These are phyloP conservation scores for Trichoderma erinaceum DNA, from an alignment of 495 filamentous ascomycete species.

Conservation along the genomic window DNA sequence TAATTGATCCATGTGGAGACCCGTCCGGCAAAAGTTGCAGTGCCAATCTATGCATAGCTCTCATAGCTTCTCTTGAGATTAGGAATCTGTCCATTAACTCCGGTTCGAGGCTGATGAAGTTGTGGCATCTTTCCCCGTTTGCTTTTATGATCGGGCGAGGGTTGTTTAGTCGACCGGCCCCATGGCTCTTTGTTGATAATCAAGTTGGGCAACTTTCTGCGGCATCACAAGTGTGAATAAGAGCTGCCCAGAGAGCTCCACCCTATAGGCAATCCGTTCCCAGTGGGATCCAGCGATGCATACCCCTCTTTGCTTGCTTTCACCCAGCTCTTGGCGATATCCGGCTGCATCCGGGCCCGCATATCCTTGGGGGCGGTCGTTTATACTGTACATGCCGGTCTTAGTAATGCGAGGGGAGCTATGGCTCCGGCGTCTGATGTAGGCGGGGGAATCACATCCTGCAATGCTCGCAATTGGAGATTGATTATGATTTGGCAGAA, in stretches of 20 bases:
- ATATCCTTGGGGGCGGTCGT: neutral
- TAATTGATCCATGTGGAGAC: neutral
- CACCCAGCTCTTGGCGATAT: neutral
- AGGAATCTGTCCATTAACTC: neutral
- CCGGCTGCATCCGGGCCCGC: neutral
- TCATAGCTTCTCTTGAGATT: neutral
- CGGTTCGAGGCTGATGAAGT: neutral
- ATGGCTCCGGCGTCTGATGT: too few relatives aligned
- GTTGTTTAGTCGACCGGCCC: too few relatives aligned
- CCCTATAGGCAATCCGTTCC: too few relatives aligned
- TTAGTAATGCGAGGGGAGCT: too few relatives aligned
- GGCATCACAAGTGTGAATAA: neutral
- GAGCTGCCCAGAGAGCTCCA: too few relatives aligned
- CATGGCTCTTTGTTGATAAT: neutral
- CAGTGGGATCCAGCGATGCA: too few relatives aligned
- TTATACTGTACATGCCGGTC: neutral
- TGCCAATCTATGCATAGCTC: neutral
- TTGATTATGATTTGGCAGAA: too few relatives aligned
- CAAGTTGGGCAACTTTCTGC: neutral
- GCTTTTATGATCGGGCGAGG: neutral
- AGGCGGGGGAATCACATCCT: too few relatives aligned
- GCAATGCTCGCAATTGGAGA: neutral
- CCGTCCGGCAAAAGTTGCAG: neutral
- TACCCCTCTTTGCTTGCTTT: too few relatives aligned
- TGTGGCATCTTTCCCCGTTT: neutral